A percentile compares a stretch with the other conserved stretches of the same genome.
phyloP scores from a whole-genome alignment of 257 asterid species.

The Cynanchum wilfordii region DNA sequence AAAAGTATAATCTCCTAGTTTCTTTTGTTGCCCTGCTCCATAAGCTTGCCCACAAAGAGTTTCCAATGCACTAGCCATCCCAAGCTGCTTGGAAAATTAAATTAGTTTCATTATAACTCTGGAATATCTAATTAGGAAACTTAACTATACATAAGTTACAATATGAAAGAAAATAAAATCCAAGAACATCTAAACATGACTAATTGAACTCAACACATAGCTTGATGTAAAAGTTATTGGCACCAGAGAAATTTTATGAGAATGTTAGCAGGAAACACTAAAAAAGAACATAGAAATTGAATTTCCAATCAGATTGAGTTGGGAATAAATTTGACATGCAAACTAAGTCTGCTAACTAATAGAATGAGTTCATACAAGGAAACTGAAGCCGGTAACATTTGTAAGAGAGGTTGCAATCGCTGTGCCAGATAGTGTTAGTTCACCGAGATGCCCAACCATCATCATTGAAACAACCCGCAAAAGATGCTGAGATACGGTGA shows the following conservation, averaged over 20 bases:
- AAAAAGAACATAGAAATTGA: background rate
- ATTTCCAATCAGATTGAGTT: background rate
- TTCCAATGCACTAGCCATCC: constrained; percentile 61
- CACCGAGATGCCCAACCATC: constrained; percentile 41
- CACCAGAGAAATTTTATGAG: background rate
- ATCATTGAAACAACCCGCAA: constrained; percentile 29
- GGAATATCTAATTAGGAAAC: background rate
- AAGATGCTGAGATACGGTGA: constrained; percentile 32
- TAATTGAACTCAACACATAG: background rate
- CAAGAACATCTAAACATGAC: background rate
- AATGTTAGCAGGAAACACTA: background rate
- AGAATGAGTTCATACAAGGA: constrained; percentile 20
- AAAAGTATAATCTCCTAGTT: constrained; percentile 39
- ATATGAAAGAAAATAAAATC: too few species aligned
- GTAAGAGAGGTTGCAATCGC: constrained; percentile 39
- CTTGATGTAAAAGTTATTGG: background rate
- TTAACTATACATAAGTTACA: background rate
- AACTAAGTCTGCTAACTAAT: background rate
- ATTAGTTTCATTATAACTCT: background rate
- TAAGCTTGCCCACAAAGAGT: constrained; percentile 59
- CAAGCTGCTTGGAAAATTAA: constrained; percentile 30
- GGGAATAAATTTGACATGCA: background rate
- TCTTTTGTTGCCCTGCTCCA: constrained; percentile 44
- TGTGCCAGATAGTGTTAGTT: constrained; percentile 33
- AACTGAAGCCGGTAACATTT: constrained; percentile 41